Conservation (phyloP, 2,329 filamentous ascomycete species). For the Pyricularia pennisetigena region DNA sequence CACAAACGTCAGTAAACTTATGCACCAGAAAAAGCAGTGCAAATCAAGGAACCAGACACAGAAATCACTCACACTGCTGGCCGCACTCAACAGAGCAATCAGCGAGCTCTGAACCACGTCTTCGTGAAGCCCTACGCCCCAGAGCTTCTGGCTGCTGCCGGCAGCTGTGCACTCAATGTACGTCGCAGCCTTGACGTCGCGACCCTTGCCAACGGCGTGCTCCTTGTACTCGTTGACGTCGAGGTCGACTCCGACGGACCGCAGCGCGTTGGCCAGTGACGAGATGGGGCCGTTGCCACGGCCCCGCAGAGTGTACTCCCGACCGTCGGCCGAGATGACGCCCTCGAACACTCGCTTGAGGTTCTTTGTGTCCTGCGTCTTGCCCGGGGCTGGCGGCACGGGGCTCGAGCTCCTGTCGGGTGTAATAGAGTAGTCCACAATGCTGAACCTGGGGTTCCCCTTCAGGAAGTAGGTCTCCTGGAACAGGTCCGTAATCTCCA, state of each 20-base stretch:
- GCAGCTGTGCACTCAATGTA: conserved; percentile 81
- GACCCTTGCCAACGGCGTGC: conserved; percentile 76
- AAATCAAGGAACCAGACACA: neutral
- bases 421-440: conserved; percentile 87
- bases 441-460: conserved; percentile 71
- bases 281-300: conserved; percentile 87
- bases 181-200: conserved; percentile 83
- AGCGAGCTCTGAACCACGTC: conserved; percentile 87
- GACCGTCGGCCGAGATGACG: conserved; percentile 71
- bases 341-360: conserved; percentile 76
- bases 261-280: conserved; percentile 73
- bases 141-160: conserved; percentile 62
- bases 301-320: conserved; percentile 69
- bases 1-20: neutral
- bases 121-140: conserved; percentile 87
- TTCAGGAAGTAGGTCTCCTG: conserved; percentile 79
- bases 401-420: conserved; percentile 74
- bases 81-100: conserved; percentile 75
- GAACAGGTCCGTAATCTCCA: conserved; percentile 82
- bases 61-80: conserved; percentile 61
- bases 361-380: conserved; percentile 68
- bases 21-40: neutral
- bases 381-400: conserved; percentile 54
- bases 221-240: conserved; percentile 96
- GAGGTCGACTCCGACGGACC: conserved; percentile 69